Evolutionary conservation across 2,329 filamentous ascomycete species (phyloP).

Genomic region (Chaetomium sp.): DNA sequence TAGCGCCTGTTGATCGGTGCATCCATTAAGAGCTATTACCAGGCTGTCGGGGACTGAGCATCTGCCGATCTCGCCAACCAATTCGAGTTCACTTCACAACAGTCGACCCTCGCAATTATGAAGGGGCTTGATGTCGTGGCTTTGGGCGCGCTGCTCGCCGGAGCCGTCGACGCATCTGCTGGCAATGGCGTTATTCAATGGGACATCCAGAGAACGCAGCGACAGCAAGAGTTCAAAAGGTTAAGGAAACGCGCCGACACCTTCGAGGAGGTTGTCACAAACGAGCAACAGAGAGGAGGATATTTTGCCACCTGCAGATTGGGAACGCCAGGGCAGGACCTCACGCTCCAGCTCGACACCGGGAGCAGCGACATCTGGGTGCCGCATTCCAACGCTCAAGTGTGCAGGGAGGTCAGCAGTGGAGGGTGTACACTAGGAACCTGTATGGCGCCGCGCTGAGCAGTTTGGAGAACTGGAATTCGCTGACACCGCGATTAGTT

Average conservation of each 20-base stretch:
- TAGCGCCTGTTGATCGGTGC: background rate
- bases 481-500: slow-evolving; percentile 44
- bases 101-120: slow-evolving; percentile 30
- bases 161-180: slow-evolving; percentile 28
- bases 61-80: background rate
- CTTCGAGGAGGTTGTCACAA: slow-evolving; percentile 48
- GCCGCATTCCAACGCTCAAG: slow-evolving; percentile 36
- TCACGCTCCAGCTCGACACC: slow-evolving; percentile 64
- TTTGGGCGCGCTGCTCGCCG: slow-evolving; percentile 34
- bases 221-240: slow-evolving; percentile 25
- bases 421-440: slow-evolving; percentile 35
- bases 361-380: slow-evolving; percentile 69
- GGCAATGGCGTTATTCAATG: slow-evolving; percentile 48
- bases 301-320: slow-evolving; percentile 61
- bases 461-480: too few relatives aligned
- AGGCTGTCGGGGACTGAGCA: background rate
- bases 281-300: slow-evolving; percentile 49
- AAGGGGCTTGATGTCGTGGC: slow-evolving; percentile 30
- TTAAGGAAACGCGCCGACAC: slow-evolving; percentile 46
- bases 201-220: slow-evolving; percentile 48
- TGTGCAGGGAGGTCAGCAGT: slow-evolving; percentile 17
- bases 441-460: slow-evolving; percentile 30
- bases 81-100: background rate
- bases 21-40: background rate
- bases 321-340: slow-evolving; percentile 58